These are phyloP conservation scores for Exophiala spinifera DNA, from an alignment of 2,329 filamentous ascomycete species.

Conservation along the genomic window DNA sequence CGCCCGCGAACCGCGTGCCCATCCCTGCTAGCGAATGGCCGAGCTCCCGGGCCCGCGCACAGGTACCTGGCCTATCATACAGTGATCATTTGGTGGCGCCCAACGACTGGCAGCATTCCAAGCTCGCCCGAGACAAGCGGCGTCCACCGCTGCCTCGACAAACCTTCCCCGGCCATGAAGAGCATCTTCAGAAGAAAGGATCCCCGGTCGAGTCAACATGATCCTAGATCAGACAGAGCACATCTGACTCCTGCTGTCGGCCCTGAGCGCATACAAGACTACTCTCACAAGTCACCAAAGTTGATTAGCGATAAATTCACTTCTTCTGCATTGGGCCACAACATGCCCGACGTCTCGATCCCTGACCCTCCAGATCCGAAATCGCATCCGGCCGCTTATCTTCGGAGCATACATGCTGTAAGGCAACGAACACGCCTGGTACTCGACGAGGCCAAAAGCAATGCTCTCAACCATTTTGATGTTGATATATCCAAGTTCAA, in stretches of 20 bases:
- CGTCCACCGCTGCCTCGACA: conserved; percentile 8
- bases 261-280: conserved; percentile 23
- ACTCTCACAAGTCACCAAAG: conserved; percentile 28
- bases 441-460: conserved; percentile 70
- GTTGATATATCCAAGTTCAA: conserved; percentile 82
- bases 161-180: conserved; percentile 40
- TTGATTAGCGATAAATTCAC: conserved; percentile 20
- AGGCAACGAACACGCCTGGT: conserved; percentile 73
- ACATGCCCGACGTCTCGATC: conserved; percentile 68
- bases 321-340: conserved; percentile 18
- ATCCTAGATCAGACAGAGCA: conserved; percentile 9
- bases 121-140: background rate
- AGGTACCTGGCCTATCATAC: too few relatives aligned
- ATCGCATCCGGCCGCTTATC: conserved; percentile 83
- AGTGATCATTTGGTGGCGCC: background rate
- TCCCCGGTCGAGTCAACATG: conserved; percentile 34
- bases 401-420: conserved; percentile 84
- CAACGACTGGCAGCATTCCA: conserved; percentile 14
- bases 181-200: conserved; percentile 48
- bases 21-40: background rate
- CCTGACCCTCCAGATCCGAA: conserved; percentile 83
- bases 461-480: conserved; percentile 79
- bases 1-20: background rate
- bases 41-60: background rate
- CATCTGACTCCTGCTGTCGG: conserved; percentile 13